Evolutionary conservation across 2,329 filamentous ascomycete genomes (phyloP).

Genomic region (Neonectria neomacrospora): DNA sequence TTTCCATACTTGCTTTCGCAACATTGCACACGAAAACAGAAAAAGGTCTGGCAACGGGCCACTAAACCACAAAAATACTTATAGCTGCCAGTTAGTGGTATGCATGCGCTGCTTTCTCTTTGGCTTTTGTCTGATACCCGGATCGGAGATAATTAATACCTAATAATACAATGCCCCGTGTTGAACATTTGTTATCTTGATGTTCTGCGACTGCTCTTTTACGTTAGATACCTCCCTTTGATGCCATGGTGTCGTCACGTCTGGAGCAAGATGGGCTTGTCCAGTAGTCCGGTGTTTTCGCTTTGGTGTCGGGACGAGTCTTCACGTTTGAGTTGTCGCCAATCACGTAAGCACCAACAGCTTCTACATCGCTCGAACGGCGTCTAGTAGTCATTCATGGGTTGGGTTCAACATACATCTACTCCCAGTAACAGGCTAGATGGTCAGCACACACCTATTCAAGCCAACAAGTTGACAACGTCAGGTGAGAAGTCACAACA

Average conservation of each 20-base stretch:
- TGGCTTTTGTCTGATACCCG: slow-evolving; percentile 56
- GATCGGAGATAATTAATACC: slow-evolving; percentile 56
- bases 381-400: too few relatives aligned
- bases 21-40: slow-evolving; percentile 31
- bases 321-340: too few relatives aligned
- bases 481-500: neutral
- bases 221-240: neutral
- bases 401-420: too few relatives aligned
- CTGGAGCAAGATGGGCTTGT: too few relatives aligned
- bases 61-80: slow-evolving; percentile 38
- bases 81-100: slow-evolving; percentile 33
- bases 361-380: too few relatives aligned
- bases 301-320: too few relatives aligned
- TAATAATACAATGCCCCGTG: slow-evolving; percentile 57
- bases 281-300: too few relatives aligned
- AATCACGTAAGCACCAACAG: too few relatives aligned
- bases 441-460: too few relatives aligned
- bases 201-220: neutral
- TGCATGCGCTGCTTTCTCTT: slow-evolving; percentile 43
- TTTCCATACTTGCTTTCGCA: slow-evolving; percentile 49
- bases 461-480: too few relatives aligned
- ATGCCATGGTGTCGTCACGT: neutral
- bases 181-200: slow-evolving; percentile 31
- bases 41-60: slow-evolving; percentile 34
- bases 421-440: too few relatives aligned